Evolutionary conservation across 257 asterid genomes (phyloP), one percentile per base, ranked within the genome.

Genomic region (Fraxinus anomala): DNA sequence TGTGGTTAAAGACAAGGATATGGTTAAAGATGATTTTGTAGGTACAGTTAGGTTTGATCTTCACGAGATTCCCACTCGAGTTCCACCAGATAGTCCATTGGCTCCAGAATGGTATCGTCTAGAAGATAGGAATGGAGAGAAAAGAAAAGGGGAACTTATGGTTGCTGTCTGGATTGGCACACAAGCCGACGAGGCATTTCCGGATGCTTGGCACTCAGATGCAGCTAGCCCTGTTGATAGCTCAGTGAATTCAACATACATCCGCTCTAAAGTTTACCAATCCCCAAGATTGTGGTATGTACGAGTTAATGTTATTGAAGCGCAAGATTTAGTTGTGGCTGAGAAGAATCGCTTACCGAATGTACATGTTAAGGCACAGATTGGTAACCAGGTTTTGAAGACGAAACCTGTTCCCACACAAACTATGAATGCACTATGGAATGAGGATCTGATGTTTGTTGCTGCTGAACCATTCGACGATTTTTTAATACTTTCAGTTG

Each of bases 401-500:
- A 91, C 99, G 16, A 94, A 74, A 47, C 81, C 86, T 6, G 83
- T 88, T 44, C 94, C 82, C 79, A 74, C 95, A 11, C 95, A 85
- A 65, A 85, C 84, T 12, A 80, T 77, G 84, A 91, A 86, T 77
- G 92, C 82, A 4, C 30, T 65, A 11, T 94, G 99, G 99, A 90
- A 94, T 73, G 99, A 92, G 76, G 99, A 94, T 61, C 80, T 92
- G 85, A 92, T 94, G 91, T 89, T 94, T 67, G 97, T 94, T 73
- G 91, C 97, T 73, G 93, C 98, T 63, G 99, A 94, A 36, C 99
- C 99, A 11, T 92, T 94, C 24, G 99, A 94, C 23, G 97, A 92
- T 77, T 91, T 87, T 79, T 81, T 94, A 70, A 70, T 87, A 7
- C 86, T 94, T 36, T 70, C 95, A 23, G 92, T 92, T 21, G 98